Conservation (phyloP, 2,329 filamentous ascomycete species). For the Emydomyces testavorans region DNA sequence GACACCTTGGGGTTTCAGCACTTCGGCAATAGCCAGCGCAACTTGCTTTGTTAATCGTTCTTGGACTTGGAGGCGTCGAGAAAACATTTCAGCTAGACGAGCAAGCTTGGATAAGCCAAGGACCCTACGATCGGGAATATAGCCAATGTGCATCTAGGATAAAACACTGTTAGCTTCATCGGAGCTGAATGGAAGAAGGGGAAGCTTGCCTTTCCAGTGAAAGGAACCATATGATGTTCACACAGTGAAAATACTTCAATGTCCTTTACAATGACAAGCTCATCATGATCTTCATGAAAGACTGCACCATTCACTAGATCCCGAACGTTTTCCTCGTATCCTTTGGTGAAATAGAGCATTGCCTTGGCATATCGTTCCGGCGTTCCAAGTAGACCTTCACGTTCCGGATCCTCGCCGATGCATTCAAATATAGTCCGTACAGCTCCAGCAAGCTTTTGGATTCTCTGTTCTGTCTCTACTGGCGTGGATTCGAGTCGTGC, state of each 20-base stretch:
- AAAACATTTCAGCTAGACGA: conserved; percentile 94
- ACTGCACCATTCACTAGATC: conserved; percentile 89
- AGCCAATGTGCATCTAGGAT: conserved; percentile 96
- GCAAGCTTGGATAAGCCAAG: conserved; percentile 93
- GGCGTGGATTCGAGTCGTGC: conserved; percentile 46
- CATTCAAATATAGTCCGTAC: conserved; percentile 54
- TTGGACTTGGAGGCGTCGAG: conserved; percentile 84
- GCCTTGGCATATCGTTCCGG: conserved; percentile 89
- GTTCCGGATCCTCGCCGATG: conserved; percentile 53
- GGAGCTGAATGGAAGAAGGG: background rate
- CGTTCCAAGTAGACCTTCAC: conserved; percentile 52
- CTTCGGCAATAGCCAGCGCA: conserved; percentile 82
- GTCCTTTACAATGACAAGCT: conserved; percentile 95
- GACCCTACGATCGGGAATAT: conserved; percentile 83
- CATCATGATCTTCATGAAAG: conserved; percentile 93
- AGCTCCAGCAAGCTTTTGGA: conserved; percentile 51
- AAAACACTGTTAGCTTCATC: conserved; percentile 13
- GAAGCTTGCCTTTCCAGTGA: conserved; percentile 70
- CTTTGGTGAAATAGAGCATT: conserved; percentile 89
- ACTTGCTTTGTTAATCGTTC: conserved; percentile 94
- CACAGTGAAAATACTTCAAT: conserved; percentile 92
- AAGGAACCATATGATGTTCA: conserved; percentile 95
- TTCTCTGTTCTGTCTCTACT: conserved; percentile 45
- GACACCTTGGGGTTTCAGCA: conserved; percentile 86
- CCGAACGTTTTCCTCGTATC: conserved; percentile 86